phyloP scores from a whole-genome alignment of 495 filamentous ascomycete species.

The Parathielavia appendiculata region DNA sequence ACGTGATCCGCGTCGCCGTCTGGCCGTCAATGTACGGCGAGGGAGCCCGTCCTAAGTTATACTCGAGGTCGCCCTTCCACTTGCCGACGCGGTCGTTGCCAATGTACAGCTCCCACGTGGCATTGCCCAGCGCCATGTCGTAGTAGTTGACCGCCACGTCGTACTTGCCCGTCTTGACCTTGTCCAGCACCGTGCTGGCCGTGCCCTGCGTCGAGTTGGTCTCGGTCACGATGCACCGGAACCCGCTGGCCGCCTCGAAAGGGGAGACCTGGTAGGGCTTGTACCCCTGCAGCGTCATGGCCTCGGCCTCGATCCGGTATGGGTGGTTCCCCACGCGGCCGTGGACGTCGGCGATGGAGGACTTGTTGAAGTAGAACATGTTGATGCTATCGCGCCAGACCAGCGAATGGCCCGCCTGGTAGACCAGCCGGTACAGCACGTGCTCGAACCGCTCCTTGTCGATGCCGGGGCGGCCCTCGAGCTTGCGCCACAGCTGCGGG shows the following conservation, averaged over 20 bases:
- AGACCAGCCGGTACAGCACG: constrained; percentile 51
- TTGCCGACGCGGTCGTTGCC: constrained; percentile 48
- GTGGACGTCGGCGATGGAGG: constrained; percentile 50
- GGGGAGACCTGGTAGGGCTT: constrained; percentile 45
- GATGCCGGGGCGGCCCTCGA: constrained; percentile 45
- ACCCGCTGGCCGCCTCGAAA: constrained; percentile 50
- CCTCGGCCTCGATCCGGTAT: constrained; percentile 61
- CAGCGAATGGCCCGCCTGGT: constrained; percentile 64
- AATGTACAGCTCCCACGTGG: constrained; percentile 44
- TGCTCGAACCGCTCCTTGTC: constrained; percentile 59
- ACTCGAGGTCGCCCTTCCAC: constrained; percentile 56
- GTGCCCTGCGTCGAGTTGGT: constrained; percentile 46
- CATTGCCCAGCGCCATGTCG: constrained; percentile 52
- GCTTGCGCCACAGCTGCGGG: constrained; percentile 46
- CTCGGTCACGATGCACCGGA: constrained; percentile 22
- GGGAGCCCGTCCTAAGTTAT: constrained; percentile 51
- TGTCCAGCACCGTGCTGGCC: constrained; percentile 42
- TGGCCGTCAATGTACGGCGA: constrained; percentile 57
- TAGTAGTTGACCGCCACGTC: constrained; percentile 63
- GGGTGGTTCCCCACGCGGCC: constrained; percentile 54
- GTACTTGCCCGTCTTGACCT: constrained; percentile 50
- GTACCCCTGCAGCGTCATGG: constrained; percentile 55
- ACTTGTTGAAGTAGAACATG: constrained; percentile 57
- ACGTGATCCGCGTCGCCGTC: constrained; percentile 58
- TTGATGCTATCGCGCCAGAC: constrained; percentile 64